These are phyloP conservation scores for Coemansia sp. DNA, from an alignment of 192 early-diverging fungal species.

Conservation along the genomic window DNA sequence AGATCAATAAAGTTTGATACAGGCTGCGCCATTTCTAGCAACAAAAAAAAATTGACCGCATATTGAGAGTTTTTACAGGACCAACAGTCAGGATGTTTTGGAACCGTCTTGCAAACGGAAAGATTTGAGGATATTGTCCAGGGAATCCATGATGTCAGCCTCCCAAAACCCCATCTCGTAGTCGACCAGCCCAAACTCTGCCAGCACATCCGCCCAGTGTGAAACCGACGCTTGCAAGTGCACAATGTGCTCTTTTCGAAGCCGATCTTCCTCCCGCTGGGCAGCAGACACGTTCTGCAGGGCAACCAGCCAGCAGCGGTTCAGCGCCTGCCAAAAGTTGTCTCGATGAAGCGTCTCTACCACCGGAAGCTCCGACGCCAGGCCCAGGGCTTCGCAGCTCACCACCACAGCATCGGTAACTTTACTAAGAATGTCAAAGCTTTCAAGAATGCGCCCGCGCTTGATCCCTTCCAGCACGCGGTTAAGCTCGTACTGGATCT, in stretches of 20 bases:
- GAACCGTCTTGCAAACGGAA: background rate
- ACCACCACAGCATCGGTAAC: conserved; percentile 64
- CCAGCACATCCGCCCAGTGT: conserved; percentile 67
- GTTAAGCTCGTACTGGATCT: conserved; percentile 65
- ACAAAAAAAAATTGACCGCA: too few relatives aligned
- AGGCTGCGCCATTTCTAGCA: background rate
- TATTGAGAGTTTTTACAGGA: too few relatives aligned
- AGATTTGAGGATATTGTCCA: conserved; percentile 54
- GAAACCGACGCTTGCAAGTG: conserved; percentile 60
- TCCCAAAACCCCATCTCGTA: conserved; percentile 85
- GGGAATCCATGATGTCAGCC: conserved; percentile 66
- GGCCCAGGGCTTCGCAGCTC: conserved; percentile 65
- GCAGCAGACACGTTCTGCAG: conserved; percentile 58
- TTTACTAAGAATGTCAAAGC: conserved; percentile 68
- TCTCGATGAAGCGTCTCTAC: conserved; percentile 59
- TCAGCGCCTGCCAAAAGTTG: conserved; percentile 71
- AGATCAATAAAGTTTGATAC: background rate
- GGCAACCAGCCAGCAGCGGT: conserved; percentile 75
- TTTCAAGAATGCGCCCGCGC: conserved; percentile 58
- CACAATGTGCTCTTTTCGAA: conserved; percentile 59
- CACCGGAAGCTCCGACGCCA: conserved; percentile 61
- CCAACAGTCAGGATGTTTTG: background rate
- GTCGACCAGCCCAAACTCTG: conserved; percentile 75
- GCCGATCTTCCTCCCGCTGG: conserved; percentile 51
- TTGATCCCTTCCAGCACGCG: conserved; percentile 63